Evolutionary conservation across 2,329 filamentous ascomycete species (phyloP).

Genomic region (Rhinocladiella similis): DNA sequence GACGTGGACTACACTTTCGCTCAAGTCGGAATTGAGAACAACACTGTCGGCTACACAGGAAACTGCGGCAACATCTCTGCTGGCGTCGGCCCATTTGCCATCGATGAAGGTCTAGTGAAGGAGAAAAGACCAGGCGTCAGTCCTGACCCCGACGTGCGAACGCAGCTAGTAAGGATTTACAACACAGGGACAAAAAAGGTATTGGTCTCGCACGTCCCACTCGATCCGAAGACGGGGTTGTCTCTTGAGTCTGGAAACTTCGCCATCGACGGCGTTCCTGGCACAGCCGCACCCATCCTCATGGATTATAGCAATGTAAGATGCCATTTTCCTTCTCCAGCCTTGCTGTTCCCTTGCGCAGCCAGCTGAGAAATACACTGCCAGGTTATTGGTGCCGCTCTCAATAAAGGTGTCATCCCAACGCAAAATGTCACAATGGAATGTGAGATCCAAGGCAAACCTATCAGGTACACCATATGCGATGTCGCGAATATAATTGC

Average conservation of each 20-base stretch:
- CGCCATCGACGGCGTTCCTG: conserved; percentile 20
- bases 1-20: conserved; percentile 73
- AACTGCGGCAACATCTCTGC: conserved; percentile 26
- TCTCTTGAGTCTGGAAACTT: background rate
- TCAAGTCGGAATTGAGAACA: conserved; percentile 63
- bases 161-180: conserved; percentile 21
- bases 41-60: conserved; percentile 2
- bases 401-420: too few relatives aligned
- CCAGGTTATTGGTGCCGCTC: too few relatives aligned
- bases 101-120: conserved; percentile 22
- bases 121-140: conserved; percentile 8
- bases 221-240: conserved; percentile 2
- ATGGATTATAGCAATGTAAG: conserved; percentile 24
- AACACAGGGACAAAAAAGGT: conserved; percentile 20
- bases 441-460: conserved; percentile 6
- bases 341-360: too few relatives aligned
- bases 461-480: conserved; percentile 21
- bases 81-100: conserved; percentile 22
- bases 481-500: conserved; percentile 23
- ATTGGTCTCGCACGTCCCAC: conserved; percentile 22
- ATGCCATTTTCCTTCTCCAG: background rate
- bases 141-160: conserved; percentile 5
- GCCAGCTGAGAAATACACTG: too few relatives aligned
- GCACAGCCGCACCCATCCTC: conserved; percentile 18
- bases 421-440: too few relatives aligned